Evolutionary conservation across 345 rosid species (phyloP).

Genomic region (Nasturtium officinale): DNA sequence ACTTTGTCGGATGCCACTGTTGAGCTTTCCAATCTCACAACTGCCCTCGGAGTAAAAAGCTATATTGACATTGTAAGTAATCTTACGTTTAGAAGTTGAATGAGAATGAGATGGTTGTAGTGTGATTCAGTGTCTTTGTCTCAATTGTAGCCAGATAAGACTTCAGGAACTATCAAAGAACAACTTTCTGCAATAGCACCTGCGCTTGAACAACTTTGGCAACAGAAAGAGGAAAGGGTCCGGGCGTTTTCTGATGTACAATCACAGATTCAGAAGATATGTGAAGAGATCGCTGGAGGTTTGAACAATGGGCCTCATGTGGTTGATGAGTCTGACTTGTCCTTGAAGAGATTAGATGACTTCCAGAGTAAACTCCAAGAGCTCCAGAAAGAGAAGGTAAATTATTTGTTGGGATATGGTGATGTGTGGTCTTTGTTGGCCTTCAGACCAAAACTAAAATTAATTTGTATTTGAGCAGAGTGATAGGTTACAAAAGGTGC

Average conservation of each 20-base stretch:
- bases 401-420: neutral
- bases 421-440: neutral
- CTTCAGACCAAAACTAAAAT: conserved; percentile 14
- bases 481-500: conserved; percentile 88
- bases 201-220: conserved; percentile 83
- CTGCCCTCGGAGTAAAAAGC: conserved; percentile 84
- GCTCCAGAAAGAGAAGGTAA: conserved; percentile 94
- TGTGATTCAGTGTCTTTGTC: conserved; percentile 8
- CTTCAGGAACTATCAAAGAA: conserved; percentile 89
- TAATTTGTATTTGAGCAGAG: conserved; percentile 53
- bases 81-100: neutral
- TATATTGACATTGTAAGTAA: conserved; percentile 66
- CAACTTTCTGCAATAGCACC: conserved; percentile 96
- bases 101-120: neutral
- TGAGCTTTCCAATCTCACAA: conserved; percentile 73
- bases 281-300: conserved; percentile 83
- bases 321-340: conserved; percentile 83
- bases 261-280: conserved; percentile 84
- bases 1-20: conserved; percentile 80
- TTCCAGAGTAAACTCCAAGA: conserved; percentile 77
- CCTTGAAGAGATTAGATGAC: conserved; percentile 80
- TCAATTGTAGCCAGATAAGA: conserved; percentile 69
- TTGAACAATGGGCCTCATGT: conserved; percentile 56
- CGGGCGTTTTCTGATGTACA: conserved; percentile 74
- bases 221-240: conserved; percentile 90